Evolutionary conservation across 768 basidiomycete species (phyloP).

Genomic region (Mycena chlorophos): DNA sequence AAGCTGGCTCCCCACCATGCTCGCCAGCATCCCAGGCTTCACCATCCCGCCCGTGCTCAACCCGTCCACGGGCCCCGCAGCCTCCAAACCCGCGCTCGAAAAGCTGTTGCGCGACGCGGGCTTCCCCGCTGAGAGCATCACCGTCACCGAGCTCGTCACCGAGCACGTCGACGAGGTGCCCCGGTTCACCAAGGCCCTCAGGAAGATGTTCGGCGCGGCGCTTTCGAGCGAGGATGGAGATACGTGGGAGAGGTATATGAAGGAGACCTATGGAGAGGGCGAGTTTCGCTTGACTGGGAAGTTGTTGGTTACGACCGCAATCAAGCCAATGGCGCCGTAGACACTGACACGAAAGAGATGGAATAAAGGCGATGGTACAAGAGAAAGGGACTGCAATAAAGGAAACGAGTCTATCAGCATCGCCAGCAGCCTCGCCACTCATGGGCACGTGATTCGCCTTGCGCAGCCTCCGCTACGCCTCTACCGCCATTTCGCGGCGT

Average conservation of each 20-base stretch:
- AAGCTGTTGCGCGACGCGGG: not conserved
- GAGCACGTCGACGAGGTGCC: conserved; percentile 1
- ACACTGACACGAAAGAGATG: too few relatives aligned
- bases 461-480: too few relatives aligned
- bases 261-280: conserved; percentile 10
- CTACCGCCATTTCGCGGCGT: too few relatives aligned
- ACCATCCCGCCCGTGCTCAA: conserved; percentile 1
- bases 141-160: not conserved
- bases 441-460: too few relatives aligned
- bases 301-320: conserved; percentile 4
- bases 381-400: too few relatives aligned
- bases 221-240: conserved; percentile 4
- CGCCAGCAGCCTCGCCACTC: too few relatives aligned
- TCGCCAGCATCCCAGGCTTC: not conserved
- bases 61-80: not conserved
- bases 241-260: conserved; percentile 6
- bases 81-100: not conserved
- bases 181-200: not conserved
- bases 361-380: too few relatives aligned
- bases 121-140: conserved; percentile 2
- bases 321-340: too few relatives aligned
- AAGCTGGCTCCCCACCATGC: conserved; percentile 7
- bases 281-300: conserved; percentile 6
- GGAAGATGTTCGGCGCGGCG: not conserved
- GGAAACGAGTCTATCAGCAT: too few relatives aligned